Base-by-base conservation (phyloP, 2,329 filamentous ascomycete species). In the Lachnellula willkommii region DNA sequence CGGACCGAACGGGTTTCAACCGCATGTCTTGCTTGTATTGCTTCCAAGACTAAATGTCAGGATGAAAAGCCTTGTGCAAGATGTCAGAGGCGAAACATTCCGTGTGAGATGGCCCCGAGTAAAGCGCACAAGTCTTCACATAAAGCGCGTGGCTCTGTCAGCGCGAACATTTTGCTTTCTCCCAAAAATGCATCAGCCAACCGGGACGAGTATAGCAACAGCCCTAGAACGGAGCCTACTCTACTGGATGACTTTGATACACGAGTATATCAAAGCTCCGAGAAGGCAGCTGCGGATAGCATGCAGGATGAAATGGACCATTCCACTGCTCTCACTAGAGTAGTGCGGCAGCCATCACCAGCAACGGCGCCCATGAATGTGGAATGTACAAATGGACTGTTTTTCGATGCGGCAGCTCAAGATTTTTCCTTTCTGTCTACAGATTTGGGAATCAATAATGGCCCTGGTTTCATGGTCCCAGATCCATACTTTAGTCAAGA, bases 1-100 rank as follows among this genome's bases (percentile, higher is more conserved):
- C 37, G 52, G 28, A 35, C 50, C 9, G 57, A 57, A 32, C 46
- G 57, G n/a, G 57, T 56, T 22, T 40, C 51, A 26, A 32, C 52
- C n/a, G 57, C 57, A 47, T 59, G 57, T 40, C n/a, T 52, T n/a
- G 57, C 53, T 32, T 59, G 57, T 42, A 46, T 55, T 5, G n/a
- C 50, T 8, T 49, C 54, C 3, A 56, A 59, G 42, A 43, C 37
- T 15, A 55, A 55, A 45, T 59, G 57, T 39, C 48, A 54, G 36
- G 52, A 59, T 32, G 36, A 59, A 7, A 59, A 59, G 43, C 57
- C 57, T 8, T 59, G 57, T 47, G 24, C 46, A 17, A 50, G 57
- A 48, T 59, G 57, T 24, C 39, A 42, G 20, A 57, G 42, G 35
- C 53, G 54, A 32, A 39, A 39, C n/a, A 57, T 59, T n/a, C 12